phyloP scores from a whole-genome alignment of 768 basidiomycete species.

The Podaxis sp. region DNA sequence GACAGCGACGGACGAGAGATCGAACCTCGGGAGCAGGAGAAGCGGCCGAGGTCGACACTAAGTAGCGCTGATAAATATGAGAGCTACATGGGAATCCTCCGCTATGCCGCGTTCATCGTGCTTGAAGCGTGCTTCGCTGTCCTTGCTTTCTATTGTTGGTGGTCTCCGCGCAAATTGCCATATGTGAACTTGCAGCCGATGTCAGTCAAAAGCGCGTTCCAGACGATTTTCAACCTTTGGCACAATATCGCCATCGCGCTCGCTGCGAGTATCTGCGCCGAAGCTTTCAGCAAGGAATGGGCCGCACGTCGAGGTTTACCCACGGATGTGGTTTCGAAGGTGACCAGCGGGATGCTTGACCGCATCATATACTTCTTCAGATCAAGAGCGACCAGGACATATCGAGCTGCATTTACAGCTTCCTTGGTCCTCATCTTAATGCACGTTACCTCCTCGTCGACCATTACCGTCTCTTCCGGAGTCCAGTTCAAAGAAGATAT shows the following conservation, averaged over 20 bases:
- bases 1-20: background rate
- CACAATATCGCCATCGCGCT: constrained; percentile 5
- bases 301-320: background rate
- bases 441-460: background rate
- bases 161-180: background rate
- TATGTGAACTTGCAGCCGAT: background rate
- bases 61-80: background rate
- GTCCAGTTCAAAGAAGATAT: background rate
- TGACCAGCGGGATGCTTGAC: constrained; percentile 3
- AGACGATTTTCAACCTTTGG: constrained; percentile 2
- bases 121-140: background rate
- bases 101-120: background rate
- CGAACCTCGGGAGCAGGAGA: background rate
- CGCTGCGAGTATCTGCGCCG: background rate
- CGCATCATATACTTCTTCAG: constrained; percentile 1
- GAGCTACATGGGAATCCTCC: background rate
- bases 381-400: constrained; percentile 1
- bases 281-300: constrained; percentile 11
- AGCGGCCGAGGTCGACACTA: background rate
- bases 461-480: constrained; percentile 3
- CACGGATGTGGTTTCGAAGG: constrained; percentile 3
- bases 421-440: background rate
- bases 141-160: constrained; percentile 4
- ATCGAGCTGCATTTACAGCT: background rate
- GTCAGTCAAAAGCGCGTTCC: background rate